phyloP scores from a whole-genome alignment of 495 filamentous ascomycete genomes.

The Diplogelasinospora grovesii region DNA sequence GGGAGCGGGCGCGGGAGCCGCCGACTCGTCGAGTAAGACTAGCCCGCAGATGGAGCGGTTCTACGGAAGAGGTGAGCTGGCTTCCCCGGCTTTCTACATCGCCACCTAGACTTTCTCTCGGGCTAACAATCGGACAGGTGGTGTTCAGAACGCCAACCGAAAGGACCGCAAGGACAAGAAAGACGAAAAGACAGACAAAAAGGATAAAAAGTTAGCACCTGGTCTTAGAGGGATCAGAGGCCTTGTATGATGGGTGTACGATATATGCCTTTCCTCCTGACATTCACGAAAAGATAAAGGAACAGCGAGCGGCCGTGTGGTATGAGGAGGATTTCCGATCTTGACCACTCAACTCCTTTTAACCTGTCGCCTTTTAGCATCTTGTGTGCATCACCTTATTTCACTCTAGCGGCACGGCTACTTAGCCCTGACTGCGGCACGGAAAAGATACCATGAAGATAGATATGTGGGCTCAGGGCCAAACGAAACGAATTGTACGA shows the following conservation, averaged over 20 bases:
- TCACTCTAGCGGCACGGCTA: no score
- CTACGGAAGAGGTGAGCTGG: conserved; percentile 39
- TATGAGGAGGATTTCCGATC: no score
- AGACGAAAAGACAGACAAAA: conserved; percentile 41
- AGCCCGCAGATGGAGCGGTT: conserved; percentile 40
- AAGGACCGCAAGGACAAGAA: conserved; percentile 49
- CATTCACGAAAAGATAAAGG: no score
- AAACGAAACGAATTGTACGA: no score
- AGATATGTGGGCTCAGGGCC: no score
- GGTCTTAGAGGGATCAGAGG: conserved; percentile 47
- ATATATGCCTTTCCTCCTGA: no score
- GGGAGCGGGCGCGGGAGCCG: conserved; percentile 4
- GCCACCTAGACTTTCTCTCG: neutral
- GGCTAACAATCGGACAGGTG: conserved; percentile 38
- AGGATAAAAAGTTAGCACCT: conserved; percentile 42
- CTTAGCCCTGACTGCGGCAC: no score
- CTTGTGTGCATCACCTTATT: no score
- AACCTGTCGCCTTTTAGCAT: no score
- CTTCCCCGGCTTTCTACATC: conserved; percentile 7
- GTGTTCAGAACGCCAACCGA: conserved; percentile 49
- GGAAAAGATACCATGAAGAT: no score
- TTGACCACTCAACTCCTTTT: no score
- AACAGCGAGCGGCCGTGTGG: no score
- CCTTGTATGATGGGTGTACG: conserved; percentile 39
- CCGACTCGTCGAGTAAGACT: conserved; percentile 15